Base-by-base conservation (phyloP, 768 basidiomycete species). In the Tulasnella sp. region DNA sequence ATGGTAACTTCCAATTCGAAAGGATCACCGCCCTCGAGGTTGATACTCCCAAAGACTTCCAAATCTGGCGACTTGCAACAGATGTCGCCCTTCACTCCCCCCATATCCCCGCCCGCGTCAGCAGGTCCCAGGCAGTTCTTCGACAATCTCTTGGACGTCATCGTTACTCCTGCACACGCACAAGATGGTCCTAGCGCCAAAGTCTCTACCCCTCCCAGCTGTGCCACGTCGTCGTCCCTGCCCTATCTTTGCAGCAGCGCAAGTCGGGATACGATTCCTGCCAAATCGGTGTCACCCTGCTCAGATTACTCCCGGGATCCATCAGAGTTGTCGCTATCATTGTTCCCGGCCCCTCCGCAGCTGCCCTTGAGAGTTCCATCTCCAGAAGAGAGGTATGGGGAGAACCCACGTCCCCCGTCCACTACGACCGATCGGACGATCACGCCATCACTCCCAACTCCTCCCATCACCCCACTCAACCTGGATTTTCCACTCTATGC, bases 381-480 rank as follows among this genome's bases (percentile, higher is more conserved):
- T n/a, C n/a, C n/a, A n/a, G n/a, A n/a, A n/a, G n/a, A n/a, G n/a
- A n/a, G n/a, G n/a, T n/a, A n/a, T n/a, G n/a, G n/a, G n/a, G n/a
- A n/a, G n/a, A n/a, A n/a, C n/a, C n/a, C n/a, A n/a, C n/a, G n/a
- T n/a, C n/a, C n/a, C n/a, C n/a, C n/a, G n/a, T n/a, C n/a, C n/a
- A n/a, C n/a, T n/a, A n/a, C n/a, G n/a, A n/a, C n/a, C n/a, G n/a
- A n/a, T n/a, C n/a, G n/a, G n/a, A n/a, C n/a, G n/a, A n/a, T n/a
- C n/a, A n/a, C n/a, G n/a, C n/a, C n/a, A n/a, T n/a, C n/a, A 23
- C 46, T 59, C 7, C 58, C 58, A 2, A 59, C 58, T 3, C 58
- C 58, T 31, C 58, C 58, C 9, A 42, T 59, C 34, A 52, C 58
- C 3, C 58, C 58, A 19, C 39, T 41, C 21, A 36, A n/a, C 31